Conservation (phyloP, 2,329 filamentous ascomycete genomes). For the Aspergillus alliaceus region DNA sequence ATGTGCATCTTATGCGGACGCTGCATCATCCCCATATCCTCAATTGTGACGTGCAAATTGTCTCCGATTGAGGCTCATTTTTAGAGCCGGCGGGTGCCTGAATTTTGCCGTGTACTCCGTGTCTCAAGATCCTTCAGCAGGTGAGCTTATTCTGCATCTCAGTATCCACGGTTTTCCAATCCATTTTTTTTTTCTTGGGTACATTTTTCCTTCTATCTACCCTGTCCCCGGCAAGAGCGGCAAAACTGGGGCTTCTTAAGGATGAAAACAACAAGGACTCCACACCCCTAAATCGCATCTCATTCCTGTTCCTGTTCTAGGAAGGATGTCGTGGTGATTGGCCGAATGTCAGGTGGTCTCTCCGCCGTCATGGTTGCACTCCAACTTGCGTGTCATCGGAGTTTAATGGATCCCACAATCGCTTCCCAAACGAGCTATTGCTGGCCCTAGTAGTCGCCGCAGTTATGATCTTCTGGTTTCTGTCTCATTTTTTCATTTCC, state of each 20-base stretch:
- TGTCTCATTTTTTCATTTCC: background rate
- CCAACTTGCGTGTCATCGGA: too few relatives aligned
- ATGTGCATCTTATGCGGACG: conserved; percentile 7
- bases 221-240: background rate
- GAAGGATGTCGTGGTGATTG: background rate
- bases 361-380: background rate
- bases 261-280: background rate
- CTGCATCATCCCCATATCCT: background rate
- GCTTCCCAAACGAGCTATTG: background rate
- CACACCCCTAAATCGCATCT: background rate
- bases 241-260: background rate
- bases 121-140: conserved; percentile 5
- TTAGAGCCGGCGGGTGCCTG: conserved; percentile 4
- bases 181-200: background rate
- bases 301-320: background rate
- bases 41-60: conserved; percentile 16
- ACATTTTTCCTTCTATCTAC: background rate
- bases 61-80: conserved; percentile 22
- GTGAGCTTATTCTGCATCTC: conserved; percentile 16
- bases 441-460: background rate
- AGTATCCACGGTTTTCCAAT: background rate
- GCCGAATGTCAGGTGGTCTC: background rate
- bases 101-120: conserved; percentile 4
- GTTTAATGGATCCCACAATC: background rate
- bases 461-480: background rate